A percentile compares a stretch with the other conserved stretches of the same genome.
These are phyloP conservation scores for Tylopilus sp. DNA, from an alignment of 768 basidiomycete species.

Conservation along the genomic window DNA sequence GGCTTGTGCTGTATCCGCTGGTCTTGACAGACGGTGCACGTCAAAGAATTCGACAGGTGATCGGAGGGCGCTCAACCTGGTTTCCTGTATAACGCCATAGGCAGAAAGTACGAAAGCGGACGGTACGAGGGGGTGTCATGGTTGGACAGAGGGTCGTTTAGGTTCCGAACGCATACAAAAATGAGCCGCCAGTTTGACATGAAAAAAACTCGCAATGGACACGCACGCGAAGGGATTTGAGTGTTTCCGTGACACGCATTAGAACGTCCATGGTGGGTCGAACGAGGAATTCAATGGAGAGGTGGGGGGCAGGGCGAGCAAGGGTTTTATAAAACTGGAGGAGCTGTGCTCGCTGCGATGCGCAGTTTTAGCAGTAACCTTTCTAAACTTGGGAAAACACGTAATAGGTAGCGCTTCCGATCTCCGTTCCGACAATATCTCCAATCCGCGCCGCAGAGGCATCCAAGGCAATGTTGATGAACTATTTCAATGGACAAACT, in stretches of 20 bases:
- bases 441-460: too few relatives aligned
- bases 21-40: constrained; percentile 76
- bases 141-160: not conserved
- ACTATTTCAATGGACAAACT: too few relatives aligned
- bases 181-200: not conserved
- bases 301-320: not conserved
- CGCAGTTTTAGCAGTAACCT: not conserved
- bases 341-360: not conserved
- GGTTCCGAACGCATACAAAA: not conserved
- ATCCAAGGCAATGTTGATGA: too few relatives aligned
- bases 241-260: constrained; percentile 60
- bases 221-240: constrained; percentile 65
- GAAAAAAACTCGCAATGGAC: not conserved
- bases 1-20: constrained; percentile 76
- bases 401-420: not conserved
- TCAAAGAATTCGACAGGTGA: constrained; percentile 81
- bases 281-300: not conserved
- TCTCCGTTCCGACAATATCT: not conserved
- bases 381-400: constrained; percentile 1
- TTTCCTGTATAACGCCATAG: not conserved
- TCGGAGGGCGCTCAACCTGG: constrained; percentile 61
- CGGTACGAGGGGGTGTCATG: not conserved
- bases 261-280: constrained; percentile 54
- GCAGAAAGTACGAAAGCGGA: not conserved
- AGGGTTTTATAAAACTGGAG: not conserved